These are phyloP conservation scores for Themeda triandra DNA, from an alignment of 176 grass and related monocot species.

Conservation along the genomic window DNA sequence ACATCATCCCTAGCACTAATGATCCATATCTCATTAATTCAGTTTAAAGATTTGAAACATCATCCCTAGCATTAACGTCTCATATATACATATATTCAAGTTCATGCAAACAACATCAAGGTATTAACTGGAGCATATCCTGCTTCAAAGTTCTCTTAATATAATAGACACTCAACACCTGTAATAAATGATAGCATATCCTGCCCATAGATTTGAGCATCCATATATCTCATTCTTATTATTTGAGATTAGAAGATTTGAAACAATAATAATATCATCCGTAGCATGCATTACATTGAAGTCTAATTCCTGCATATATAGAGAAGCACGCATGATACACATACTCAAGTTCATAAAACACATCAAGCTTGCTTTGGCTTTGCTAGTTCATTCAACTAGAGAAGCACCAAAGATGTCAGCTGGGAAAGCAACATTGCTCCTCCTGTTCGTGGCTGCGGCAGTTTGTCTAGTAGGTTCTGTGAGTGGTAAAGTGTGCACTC, in stretches of 20 bases:
- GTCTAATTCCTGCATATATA: not conserved
- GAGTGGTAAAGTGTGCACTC: not conserved
- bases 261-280: not conserved
- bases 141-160: not conserved
- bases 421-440: not conserved
- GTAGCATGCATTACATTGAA: not conserved
- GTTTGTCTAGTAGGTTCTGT: not conserved
- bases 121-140: not conserved
- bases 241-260: not conserved
- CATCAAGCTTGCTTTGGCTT: not conserved
- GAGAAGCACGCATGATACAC: not conserved
- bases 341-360: not conserved
- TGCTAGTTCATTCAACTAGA: not conserved
- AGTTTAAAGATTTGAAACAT: not conserved
- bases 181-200: not conserved
- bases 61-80: not conserved
- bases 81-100: not conserved
- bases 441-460: not conserved
- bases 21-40: not conserved
- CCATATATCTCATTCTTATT: not conserved
- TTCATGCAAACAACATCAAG: not conserved
- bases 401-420: not conserved
- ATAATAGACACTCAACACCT: not conserved
- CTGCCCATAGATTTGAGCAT: not conserved
- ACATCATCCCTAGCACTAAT: not conserved